A percentile compares a stretch with the other conserved stretches of the same genome.
Evolutionary conservation across 345 rosid species (phyloP).

Genomic region (Acer yangbiense): DNA sequence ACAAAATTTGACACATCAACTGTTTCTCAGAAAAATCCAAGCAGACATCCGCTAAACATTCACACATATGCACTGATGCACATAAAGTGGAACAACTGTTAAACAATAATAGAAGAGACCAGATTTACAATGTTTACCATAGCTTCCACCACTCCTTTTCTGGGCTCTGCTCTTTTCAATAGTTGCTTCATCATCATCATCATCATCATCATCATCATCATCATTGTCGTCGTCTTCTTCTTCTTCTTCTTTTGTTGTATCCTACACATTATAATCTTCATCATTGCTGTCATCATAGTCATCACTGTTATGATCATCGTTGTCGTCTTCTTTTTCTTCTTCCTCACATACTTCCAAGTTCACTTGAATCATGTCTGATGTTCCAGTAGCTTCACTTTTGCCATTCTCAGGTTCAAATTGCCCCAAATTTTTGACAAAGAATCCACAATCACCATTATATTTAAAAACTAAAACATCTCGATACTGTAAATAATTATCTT

Average conservation of each 20-base stretch:
- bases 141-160: neutral
- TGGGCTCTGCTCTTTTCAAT: neutral
- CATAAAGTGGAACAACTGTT: neutral
- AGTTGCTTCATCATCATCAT: neutral
- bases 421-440: constrained; percentile 1
- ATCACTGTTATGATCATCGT: neutral
- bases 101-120: neutral
- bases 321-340: neutral
- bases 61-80: neutral
- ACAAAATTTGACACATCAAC: neutral
- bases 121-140: neutral
- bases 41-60: neutral
- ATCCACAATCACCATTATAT: neutral
- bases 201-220: neutral
- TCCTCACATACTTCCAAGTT: neutral
- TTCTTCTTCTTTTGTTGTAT: neutral
- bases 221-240: neutral
- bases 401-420: neutral
- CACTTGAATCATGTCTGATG: neutral
- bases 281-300: neutral
- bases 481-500: neutral
- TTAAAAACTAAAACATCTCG: constrained; percentile 8
- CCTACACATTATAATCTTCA: constrained; percentile 2
- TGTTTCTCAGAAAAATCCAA: neutral
- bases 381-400: neutral